Conservation (phyloP, 2,329 filamentous ascomycete genomes). For the Aspergillus puulaauensis region DNA sequence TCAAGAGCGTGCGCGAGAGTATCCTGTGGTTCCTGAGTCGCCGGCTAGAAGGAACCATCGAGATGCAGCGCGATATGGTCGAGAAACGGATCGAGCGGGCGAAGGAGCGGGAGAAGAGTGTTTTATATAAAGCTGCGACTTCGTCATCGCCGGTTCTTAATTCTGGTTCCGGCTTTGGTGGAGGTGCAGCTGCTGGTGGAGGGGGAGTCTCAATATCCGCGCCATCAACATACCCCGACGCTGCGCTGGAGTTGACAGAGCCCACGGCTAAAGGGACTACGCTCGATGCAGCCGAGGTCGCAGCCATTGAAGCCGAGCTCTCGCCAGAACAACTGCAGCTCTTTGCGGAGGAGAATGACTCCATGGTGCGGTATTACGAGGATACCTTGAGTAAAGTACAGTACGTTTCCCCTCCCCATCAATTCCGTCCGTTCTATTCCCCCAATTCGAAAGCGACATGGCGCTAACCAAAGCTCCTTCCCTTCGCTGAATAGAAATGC, state of each 20-base stretch:
- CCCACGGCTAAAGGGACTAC: neutral
- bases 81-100: conserved; percentile 81
- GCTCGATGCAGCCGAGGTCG: conserved; percentile 33
- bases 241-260: neutral
- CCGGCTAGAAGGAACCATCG: conserved; percentile 71
- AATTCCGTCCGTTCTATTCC: neutral
- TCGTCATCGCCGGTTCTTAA: neutral
- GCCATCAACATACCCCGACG: conserved; percentile 2
- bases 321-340: conserved; percentile 85
- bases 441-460: neutral
- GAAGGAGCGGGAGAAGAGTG: conserved; percentile 84
- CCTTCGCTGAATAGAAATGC: conserved; percentile 60
- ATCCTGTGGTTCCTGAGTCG: conserved; percentile 80
- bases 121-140: conserved; percentile 64
- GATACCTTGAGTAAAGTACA: conserved; percentile 91
- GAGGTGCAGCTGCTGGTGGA: neutral
- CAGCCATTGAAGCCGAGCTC: conserved; percentile 58
- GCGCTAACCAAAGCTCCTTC: neutral
- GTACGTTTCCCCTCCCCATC: conserved; percentile 52
- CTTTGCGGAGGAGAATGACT: conserved; percentile 89
- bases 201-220: neutral
- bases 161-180: conserved; percentile 10
- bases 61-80: conserved; percentile 87
- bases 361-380: conserved; percentile 91
- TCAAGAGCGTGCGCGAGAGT: conserved; percentile 73